Evolutionary conservation across 2,329 filamentous ascomycete species (phyloP).

Genomic region (Calonectria crousiana): DNA sequence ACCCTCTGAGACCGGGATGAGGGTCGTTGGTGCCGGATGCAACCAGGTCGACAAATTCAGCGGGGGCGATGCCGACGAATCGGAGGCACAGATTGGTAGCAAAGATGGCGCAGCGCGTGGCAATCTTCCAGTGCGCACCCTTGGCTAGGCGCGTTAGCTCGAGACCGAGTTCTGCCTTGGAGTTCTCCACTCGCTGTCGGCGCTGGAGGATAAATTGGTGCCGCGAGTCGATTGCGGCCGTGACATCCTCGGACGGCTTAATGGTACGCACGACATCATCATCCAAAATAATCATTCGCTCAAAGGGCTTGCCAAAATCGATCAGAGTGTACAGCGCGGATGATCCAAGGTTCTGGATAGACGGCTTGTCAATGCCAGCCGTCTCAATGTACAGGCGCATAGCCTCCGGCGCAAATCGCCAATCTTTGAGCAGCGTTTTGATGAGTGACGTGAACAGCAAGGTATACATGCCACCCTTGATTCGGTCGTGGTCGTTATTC

Average conservation of each 20-base stretch:
- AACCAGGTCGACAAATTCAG: conserved; percentile 85
- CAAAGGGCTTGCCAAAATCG: conserved; percentile 90
- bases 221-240: conserved; percentile 67
- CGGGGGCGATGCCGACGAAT: conserved; percentile 88
- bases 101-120: conserved; percentile 88
- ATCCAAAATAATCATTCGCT: conserved; percentile 87
- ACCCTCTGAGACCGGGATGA: conserved; percentile 85
- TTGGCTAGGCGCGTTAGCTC: conserved; percentile 84
- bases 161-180: conserved; percentile 83
- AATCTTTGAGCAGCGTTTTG: conserved; percentile 90
- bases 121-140: conserved; percentile 95
- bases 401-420: conserved; percentile 92
- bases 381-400: conserved; percentile 92
- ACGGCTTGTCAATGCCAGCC: conserved; percentile 90
- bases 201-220: conserved; percentile 81
- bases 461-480: conserved; percentile 95
- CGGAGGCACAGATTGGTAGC: conserved; percentile 90
- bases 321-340: conserved; percentile 87
- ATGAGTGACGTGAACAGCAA: conserved; percentile 89
- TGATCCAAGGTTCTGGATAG: conserved; percentile 89
- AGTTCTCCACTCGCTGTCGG: conserved; percentile 81
- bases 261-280: conserved; percentile 78
- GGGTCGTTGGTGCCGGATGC: conserved; percentile 87
- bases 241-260: conserved; percentile 75
- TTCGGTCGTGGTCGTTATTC: conserved; percentile 85